Base-by-base conservation (phyloP, 164 flowering plant genomes). In the Sedum album region DNA sequence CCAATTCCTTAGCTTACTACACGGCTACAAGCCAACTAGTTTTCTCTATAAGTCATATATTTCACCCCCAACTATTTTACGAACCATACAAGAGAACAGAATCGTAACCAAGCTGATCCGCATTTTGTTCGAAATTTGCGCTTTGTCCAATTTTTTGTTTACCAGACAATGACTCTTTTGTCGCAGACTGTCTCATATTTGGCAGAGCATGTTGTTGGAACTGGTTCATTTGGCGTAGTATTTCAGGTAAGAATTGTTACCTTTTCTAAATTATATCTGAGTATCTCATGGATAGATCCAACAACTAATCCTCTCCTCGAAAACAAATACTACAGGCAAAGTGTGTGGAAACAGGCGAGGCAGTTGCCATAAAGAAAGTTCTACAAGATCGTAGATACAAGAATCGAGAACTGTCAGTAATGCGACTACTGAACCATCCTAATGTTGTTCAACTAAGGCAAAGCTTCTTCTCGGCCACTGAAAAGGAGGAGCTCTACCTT, bases 401-500 rank as follows among this genome's bases (percentile, higher is more conserved):
- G 60, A 53, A 53, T 30, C 28, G 60, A 53, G 60, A 53, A 8
- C 60, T 53, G 28, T 53, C 60, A 23, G 60, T 53, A 23, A 53
- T 53, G 60, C 60, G 60, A 53, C 23, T 53, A 53, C 30, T 53
- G 13, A 30, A 53, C 30, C 60, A 53, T 23, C 62, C 62, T 57
- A 57, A 57, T 57, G 62, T 57, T 14, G 62, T 57, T 28, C 33
- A 57, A 57, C 62, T 57, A 23, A 57, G 62, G 28, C 62, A 57
- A 57, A 57, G 62, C 33, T 57, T 57, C 62, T 57, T 57, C 33
- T 57, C 62, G 18, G 14, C 62, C 33, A 57, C 62, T 57, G 62
- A 57, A 28, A 57, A 57, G 62, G 62, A 57, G 17, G 62, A 57
- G 62, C 33, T 57, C 6, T 57, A 57, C 33, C 33, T 57, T 13